Base-by-base conservation (phyloP, 1,284 basidiomycete species). In the Malassezia sp. region DNA sequence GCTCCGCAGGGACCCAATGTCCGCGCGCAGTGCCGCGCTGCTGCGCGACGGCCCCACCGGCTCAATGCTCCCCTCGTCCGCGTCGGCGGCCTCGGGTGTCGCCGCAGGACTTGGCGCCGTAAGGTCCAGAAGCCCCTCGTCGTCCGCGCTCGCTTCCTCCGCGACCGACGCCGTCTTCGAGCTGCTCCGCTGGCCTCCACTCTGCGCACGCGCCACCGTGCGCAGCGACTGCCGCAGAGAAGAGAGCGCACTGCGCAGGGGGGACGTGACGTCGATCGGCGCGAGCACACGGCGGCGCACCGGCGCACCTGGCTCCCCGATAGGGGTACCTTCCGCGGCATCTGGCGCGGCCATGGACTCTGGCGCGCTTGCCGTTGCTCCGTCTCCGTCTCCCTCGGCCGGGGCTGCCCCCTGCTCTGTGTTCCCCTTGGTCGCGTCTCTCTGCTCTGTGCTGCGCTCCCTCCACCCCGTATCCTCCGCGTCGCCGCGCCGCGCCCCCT, bases 191-290 rank as follows among this genome's bases (percentile, higher is more conserved):
- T 32, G 21, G 29, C 39, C 39, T 23, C 22, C 22, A 14, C 24
- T 15, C 22, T 36, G 31, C 15, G 39, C 39, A 23, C 33, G 24
- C 23, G 24, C 26, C 6, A 23, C 31, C 11, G n/a, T 22, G 7
- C 44, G 47, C 12, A 67, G 55, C 12, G 53, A 42, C 17, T 43
- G 34, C 9, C 50, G 52, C 5, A 67, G 53, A 11, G 45, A 44
- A 15, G 54, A 44, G 48, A 67, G 51, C 14, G 59, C 60, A 9
- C 45, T 42, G 10, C 60, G 58, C 7, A 67, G 42, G 9, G 57
- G 53, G n/a, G 38, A 38, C 18, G 53, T 57, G 6, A 67, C 28
- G 35, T 67, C 57, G 45, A 67, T 63, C 0, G 61, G 60, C 9
- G 53, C 60, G 17, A 60, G 39, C 31, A 49, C 49, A 4, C 14